A percentile compares a stretch with the other conserved stretches of the same genome.
phyloP scores from a whole-genome alignment of 352 stramenopile species.

The Phytophthora hibernalis region DNA sequence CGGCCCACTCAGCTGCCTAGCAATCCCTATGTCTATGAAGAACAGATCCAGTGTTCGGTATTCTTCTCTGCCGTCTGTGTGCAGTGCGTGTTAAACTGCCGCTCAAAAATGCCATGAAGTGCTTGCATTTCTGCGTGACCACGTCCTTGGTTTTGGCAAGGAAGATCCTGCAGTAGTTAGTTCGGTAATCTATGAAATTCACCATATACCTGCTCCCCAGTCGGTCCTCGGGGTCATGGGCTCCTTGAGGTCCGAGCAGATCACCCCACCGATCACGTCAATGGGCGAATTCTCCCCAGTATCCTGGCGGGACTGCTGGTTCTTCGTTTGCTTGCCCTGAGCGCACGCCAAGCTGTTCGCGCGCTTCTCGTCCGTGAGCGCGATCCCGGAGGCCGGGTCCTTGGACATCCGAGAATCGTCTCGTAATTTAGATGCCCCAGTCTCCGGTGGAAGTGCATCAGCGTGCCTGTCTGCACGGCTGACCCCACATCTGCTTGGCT shows the following conservation, averaged over 20 bases:
- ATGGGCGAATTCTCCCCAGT: constrained; percentile 22
- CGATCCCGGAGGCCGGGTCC: constrained; percentile 14
- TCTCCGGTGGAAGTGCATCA: constrained; percentile 24
- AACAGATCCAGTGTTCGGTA: constrained; percentile 32
- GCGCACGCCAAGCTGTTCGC: constrained; percentile 22
- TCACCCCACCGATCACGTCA: constrained; percentile 19
- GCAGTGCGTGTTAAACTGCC: constrained; percentile 7
- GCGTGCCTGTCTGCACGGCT: constrained; percentile 11
- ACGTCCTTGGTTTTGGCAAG: constrained; percentile 15
- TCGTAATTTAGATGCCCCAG: constrained; percentile 22
- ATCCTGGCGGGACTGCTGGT: constrained; percentile 15
- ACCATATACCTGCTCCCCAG: constrained; percentile 20
- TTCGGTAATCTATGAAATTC: constrained; percentile 20
- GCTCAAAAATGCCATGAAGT: constrained; percentile 18
- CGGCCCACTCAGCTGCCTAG: constrained; percentile 19
- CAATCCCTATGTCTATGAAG: constrained; percentile 22
- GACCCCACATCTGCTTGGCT: constrained; percentile 5
- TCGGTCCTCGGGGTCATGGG: constrained; percentile 5
- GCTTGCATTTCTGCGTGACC: constrained; percentile 10
- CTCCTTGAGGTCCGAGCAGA: constrained; percentile 19
- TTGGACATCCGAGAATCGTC: constrained; percentile 14
- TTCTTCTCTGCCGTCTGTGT: constrained; percentile 30
- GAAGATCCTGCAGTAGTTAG: constrained; percentile 26
- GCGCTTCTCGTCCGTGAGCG: constrained; percentile 7
- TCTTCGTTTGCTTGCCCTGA: constrained; percentile 30